These are phyloP conservation scores for Euryodendron excelsum DNA, from an alignment of 148 eudicot genomes.

Conservation along the genomic window DNA sequence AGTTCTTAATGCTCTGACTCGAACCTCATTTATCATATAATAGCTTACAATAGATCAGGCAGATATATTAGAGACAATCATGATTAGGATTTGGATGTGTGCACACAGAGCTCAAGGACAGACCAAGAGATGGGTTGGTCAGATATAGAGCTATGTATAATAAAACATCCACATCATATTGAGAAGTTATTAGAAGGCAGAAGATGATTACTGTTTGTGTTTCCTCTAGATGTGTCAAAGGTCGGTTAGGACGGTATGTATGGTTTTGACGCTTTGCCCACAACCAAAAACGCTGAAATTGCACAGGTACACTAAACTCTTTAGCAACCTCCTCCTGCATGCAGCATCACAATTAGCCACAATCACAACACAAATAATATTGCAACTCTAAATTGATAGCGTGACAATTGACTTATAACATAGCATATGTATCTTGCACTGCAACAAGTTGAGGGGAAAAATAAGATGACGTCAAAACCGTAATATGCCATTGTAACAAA, in stretches of 20 bases:
- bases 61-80: too few relatives aligned
- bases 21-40: too few relatives aligned
- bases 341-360: not conserved
- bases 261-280: constrained; percentile 90
- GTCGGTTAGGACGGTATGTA: constrained; percentile 76
- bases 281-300: constrained; percentile 71
- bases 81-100: too few relatives aligned
- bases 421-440: not conserved
- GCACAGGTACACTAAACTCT: constrained; percentile 69
- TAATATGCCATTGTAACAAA: not conserved
- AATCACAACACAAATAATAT: not conserved
- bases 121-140: too few relatives aligned
- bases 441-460: too few relatives aligned
- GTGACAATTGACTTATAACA: not conserved
- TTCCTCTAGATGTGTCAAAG: constrained; percentile 63
- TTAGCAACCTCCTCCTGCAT: constrained; percentile 75
- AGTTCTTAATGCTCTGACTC: too few relatives aligned
- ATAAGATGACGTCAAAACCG: not conserved
- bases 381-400: not conserved
- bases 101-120: too few relatives aligned
- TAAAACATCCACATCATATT: too few relatives aligned
- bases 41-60: too few relatives aligned
- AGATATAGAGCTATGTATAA: too few relatives aligned
- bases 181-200: not conserved
- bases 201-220: constrained; percentile 48